These are phyloP conservation scores for Berberis vulgaris DNA, from an alignment of 164 flowering plant species.

Conservation along the genomic window DNA sequence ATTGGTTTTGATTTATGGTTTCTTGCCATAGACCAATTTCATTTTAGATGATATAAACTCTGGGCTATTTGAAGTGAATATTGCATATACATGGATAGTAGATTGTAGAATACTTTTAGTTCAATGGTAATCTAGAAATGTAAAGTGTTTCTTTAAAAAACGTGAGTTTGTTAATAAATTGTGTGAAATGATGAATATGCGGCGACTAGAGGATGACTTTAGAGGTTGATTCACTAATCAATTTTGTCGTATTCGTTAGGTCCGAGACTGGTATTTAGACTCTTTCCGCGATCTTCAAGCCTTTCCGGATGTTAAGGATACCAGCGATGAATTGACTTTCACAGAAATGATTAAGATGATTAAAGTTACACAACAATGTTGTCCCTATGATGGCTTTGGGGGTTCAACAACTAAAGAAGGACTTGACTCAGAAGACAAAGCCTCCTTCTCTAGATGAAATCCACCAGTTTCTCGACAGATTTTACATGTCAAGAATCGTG, in stretches of 20 bases:
- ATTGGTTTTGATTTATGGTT: too few relatives aligned
- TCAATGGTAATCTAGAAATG: too few relatives aligned
- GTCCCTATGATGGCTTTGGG: slow-evolving; percentile 96
- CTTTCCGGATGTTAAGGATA: slow-evolving; percentile 66
- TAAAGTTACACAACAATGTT: slow-evolving; percentile 93
- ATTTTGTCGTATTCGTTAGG: slow-evolving; percentile 27
- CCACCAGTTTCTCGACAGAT: slow-evolving; percentile 90
- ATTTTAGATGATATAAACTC: too few relatives aligned
- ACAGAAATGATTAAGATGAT: slow-evolving; percentile 90
- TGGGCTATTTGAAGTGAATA: too few relatives aligned
- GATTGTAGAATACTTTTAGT: too few relatives aligned
- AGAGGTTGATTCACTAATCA: background rate
- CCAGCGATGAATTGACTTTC: slow-evolving; percentile 64
- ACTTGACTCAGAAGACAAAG: slow-evolving; percentile 35
- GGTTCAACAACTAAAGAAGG: slow-evolving; percentile 88
- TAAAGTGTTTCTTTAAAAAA: too few relatives aligned
- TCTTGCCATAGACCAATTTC: too few relatives aligned
- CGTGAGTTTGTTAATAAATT: too few relatives aligned
- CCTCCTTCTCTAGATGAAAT: slow-evolving; percentile 54
- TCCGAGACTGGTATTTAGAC: slow-evolving; percentile 94
- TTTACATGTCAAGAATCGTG: slow-evolving; percentile 95
- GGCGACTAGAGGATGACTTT: too few relatives aligned
- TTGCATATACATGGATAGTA: too few relatives aligned
- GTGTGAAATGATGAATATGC: background rate
- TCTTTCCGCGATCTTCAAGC: slow-evolving; percentile 80